Evolutionary conservation across 306 rosid genomes (phyloP), one percentile per base, ranked within the genome.

Genomic region (Cucurbita maxima): DNA sequence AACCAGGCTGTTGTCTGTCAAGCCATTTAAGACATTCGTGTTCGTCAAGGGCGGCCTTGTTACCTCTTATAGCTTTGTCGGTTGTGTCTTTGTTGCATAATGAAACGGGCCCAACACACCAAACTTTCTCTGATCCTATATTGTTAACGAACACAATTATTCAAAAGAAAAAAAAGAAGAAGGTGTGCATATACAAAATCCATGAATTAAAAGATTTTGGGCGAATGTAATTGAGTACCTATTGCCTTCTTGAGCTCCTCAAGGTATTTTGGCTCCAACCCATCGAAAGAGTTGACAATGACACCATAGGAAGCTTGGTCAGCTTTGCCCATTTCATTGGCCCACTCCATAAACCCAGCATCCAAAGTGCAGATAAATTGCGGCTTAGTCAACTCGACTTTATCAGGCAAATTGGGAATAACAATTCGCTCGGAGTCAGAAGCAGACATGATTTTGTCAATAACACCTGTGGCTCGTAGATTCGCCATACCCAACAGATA

Each of bases 21-120:
- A 90, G 86, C 97, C 95, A 83, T n/a, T 74, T 50, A 45, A 75
- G 18, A 59, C 76, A 71, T 8, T 66, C 36, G 6, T 75, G 13
- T 47, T 78, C 89, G 41, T 82, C 80, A 37, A 77, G 66, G 20
- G 84, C 37, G 7, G 61, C 66, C 30, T 75, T 79, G 47, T 83
- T 74, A 14, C 97, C 95, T 79, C 95, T 82, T 53, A 78, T 73
- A 47, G 79, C 84, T 80, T 79, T 88, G 48, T 88, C 91, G 45
- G 75, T 47, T 64, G 64, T 40, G 66, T 82, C 77, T 53, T 76
- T 75, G 78, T 88, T 86, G 79, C 74, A 74, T 0, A 80, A 22
- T 1, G 78, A 80, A 75, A 63, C 86, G 0, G 84, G 86, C 5
- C 86, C 86, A 16, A 48, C 58, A 22, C 85, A 88, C 96, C 96